These are phyloP conservation scores for Scenedesmus sp. DNA, from an alignment of 163 green algal species.

Conservation along the genomic window DNA sequence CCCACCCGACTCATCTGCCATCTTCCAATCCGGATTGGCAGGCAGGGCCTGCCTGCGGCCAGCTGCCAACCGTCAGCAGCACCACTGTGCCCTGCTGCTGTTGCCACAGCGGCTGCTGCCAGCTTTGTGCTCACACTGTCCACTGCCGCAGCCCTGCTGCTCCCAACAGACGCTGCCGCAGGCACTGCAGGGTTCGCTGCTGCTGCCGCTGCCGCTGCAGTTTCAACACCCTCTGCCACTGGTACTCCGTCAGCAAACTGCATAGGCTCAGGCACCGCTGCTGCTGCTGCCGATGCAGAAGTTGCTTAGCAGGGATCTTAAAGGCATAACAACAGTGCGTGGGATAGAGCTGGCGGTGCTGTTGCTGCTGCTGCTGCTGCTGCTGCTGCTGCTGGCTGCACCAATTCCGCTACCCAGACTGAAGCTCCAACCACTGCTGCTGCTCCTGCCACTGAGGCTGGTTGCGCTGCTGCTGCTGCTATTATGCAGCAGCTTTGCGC, in stretches of 20 bases:
- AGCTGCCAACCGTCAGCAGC: background rate
- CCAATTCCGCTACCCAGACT: background rate
- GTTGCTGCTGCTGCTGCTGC: conserved; percentile 17
- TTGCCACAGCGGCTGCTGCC: background rate
- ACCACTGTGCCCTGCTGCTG: background rate
- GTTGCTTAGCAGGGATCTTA: background rate
- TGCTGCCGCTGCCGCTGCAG: background rate
- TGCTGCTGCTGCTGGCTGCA: background rate
- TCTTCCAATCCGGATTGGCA: too few relatives aligned
- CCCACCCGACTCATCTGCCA: background rate
- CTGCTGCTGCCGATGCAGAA: conserved; percentile 5
- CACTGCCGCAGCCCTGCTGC: background rate
- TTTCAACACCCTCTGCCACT: background rate
- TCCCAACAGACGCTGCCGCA: background rate
- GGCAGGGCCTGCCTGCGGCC: background rate
- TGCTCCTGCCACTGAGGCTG: conserved; percentile 29
- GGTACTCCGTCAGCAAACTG: background rate
- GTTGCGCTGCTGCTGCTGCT: conserved; percentile 1
- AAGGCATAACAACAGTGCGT: conserved; percentile 3
- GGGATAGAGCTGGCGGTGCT: background rate
- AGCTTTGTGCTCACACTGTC: background rate
- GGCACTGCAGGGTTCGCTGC: background rate
- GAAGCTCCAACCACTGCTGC: conserved; percentile 9
- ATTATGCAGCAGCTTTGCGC: background rate
- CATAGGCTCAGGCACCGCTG: background rate